Percentiles rank a stretch among this genome's conserved stretches.
phyloP scores from a whole-genome alignment of 148 eudicot species.

The Camellia sinensis region DNA sequence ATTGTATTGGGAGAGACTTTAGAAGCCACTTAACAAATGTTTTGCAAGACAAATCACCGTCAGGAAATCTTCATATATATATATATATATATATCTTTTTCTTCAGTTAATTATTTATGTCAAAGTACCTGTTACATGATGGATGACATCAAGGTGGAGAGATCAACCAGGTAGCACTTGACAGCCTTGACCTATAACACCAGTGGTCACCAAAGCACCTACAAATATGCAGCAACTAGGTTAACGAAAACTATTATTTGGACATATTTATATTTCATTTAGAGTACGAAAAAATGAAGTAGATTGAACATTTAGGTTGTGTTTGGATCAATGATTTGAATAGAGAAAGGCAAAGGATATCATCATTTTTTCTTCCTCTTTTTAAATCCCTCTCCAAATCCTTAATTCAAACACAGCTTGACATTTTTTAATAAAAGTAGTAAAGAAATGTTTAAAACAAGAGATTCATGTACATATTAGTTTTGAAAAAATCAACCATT shows the following conservation, averaged over 20 bases:
- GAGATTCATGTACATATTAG: not conserved
- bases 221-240: not conserved
- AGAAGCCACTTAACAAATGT: not conserved
- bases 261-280: not conserved
- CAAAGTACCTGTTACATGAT: too few relatives aligned
- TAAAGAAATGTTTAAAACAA: conserved; percentile 3
- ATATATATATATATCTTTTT: too few relatives aligned
- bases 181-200: not conserved
- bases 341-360: accelerated
- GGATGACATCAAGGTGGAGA: not conserved
- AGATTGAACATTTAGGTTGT: not conserved
- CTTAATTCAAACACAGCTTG: too few relatives aligned
- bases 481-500: not conserved
- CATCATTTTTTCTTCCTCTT: too few relatives aligned
- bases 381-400: too few relatives aligned
- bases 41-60: not conserved
- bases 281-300: not conserved
- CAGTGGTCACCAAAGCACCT: not conserved
- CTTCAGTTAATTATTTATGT: too few relatives aligned
- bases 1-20: not conserved
- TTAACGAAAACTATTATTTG: not conserved
- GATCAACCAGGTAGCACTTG: not conserved
- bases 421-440: not conserved
- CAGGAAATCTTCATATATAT: too few relatives aligned
- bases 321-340: too few relatives aligned